phyloP scores from a whole-genome alignment of 371 early-diverging fungal genomes.

The Mucor circinelloides region DNA sequence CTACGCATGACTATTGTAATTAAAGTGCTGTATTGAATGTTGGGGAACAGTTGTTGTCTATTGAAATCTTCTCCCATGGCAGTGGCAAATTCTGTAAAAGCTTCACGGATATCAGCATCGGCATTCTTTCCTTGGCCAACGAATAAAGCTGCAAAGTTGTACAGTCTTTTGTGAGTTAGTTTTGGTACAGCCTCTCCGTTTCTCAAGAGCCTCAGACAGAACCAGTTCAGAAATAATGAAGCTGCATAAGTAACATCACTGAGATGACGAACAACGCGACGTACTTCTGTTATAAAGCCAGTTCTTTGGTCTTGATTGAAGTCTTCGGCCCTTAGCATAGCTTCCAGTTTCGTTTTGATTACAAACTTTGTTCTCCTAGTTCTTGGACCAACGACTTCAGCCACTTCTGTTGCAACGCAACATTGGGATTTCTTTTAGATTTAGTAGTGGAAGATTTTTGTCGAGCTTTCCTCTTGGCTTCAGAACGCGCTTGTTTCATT shows the following conservation, averaged over 20 bases:
- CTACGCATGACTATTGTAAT: constrained; percentile 1
- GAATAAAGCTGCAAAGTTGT: not conserved
- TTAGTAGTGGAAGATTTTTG: not conserved
- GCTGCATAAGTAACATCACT: constrained; percentile 6
- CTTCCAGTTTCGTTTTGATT: not conserved
- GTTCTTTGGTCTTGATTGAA: not conserved
- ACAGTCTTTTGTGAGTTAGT: not conserved
- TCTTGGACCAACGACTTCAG: not conserved
- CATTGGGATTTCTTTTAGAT: not conserved
- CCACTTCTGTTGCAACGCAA: not conserved
- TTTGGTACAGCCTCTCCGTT: not conserved
- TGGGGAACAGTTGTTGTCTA: not conserved
- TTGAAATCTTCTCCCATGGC: not conserved
- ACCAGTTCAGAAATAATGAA: constrained; percentile 5
- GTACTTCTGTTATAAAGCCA: not conserved
- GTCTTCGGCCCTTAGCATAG: not conserved
- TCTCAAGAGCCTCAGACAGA: not conserved
- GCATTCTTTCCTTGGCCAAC: not conserved
- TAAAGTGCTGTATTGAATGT: not conserved
- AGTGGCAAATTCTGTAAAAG: not conserved
- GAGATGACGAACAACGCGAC: constrained; percentile 1
- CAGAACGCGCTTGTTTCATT: not conserved
- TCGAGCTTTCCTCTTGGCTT: constrained; percentile 3
- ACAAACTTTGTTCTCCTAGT: constrained; percentile 1
- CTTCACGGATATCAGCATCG: not conserved